Evolutionary conservation across 164 flowering plant genomes (phyloP), one percentile per base, ranked within the genome.

Genomic region (Tinospora cordifolia): DNA sequence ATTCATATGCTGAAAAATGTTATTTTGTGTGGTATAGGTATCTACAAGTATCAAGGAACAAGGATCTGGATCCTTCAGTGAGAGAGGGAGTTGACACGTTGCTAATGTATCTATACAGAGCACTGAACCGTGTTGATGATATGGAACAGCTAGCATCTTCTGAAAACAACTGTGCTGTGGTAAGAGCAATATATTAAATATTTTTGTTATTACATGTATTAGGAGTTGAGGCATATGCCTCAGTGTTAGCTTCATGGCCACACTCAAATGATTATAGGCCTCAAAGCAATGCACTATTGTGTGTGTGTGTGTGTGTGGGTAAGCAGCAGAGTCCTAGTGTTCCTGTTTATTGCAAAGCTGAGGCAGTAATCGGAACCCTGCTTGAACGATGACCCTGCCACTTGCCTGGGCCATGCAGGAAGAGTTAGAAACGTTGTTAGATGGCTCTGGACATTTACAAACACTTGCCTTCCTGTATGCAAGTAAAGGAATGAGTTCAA

Each of bases 1-100:
- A 22, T 24, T 60, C 65, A 10, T 63, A 26, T 63, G 2, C 30
- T 24, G 15, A 10, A 44, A 44, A n/a, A 30, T 68, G 22, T 49
- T 58, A 38, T 22, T 63, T 25, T 64, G 44, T 46, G 30, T 70
- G 24, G 63, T 78, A 30, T 79, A 94, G 99, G 83, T 94, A 88
- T 75, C 78, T 94, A 49, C 82, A 81, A 76, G 81, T 80, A 71
- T 87, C 87, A 40, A 91, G 96, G 26, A 73, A 76, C 38, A 90
- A 87, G 83, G 85, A 85, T 62, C 76, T 92, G 69, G 70, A 78
- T 44, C 67, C 73, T 39, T 69, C 85, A 15, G 90, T 88, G 76
- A 86, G 71, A 78, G 99, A 95, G 79, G 99, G 98, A 69, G 92
- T 95, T 64, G 99, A 95, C 76, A 95, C 99, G 24, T 86, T 95